phyloP scores from a whole-genome alignment of 2,329 filamentous ascomycete genomes.

The Teratosphaeria gauchensis region DNA sequence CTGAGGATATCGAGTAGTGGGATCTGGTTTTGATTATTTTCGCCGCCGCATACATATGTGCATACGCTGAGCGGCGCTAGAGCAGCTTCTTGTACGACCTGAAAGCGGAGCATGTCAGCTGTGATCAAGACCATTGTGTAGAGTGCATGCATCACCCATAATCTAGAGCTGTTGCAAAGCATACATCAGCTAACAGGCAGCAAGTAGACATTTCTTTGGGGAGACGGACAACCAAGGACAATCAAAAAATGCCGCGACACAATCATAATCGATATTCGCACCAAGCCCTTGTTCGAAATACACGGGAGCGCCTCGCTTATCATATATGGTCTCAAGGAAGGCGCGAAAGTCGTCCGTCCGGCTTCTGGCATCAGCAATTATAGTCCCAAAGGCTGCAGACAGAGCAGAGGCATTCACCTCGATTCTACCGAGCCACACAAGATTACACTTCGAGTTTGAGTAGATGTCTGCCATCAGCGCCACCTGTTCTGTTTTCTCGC shows the following conservation, averaged over 20 bases:
- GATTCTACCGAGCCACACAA: not conserved
- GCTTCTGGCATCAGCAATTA: not conserved
- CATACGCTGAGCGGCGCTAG: not conserved
- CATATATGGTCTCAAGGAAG: not conserved
- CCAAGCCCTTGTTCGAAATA: not conserved
- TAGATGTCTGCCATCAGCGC: not conserved
- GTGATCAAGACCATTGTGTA: not conserved
- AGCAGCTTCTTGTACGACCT: not conserved
- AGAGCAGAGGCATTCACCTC: not conserved
- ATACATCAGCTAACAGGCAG: not conserved
- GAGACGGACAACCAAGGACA: not conserved
- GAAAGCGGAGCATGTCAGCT: not conserved
- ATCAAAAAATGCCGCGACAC: not conserved
- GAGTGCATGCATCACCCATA: not conserved
- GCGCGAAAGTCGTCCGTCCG: not conserved
- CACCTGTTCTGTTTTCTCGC: not conserved
- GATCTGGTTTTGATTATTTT: not conserved
- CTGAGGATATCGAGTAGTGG: not conserved
- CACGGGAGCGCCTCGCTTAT: no score
- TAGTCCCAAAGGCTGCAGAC: not conserved
- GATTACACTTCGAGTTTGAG: not conserved
- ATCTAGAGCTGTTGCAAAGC: not conserved
- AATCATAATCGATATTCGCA: not conserved
- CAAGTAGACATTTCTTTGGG: not conserved
- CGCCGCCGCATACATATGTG: not conserved